Evolutionary conservation across 2,329 filamentous ascomycete species (phyloP).

Genomic region (Talaromyces albobiverticillius): DNA sequence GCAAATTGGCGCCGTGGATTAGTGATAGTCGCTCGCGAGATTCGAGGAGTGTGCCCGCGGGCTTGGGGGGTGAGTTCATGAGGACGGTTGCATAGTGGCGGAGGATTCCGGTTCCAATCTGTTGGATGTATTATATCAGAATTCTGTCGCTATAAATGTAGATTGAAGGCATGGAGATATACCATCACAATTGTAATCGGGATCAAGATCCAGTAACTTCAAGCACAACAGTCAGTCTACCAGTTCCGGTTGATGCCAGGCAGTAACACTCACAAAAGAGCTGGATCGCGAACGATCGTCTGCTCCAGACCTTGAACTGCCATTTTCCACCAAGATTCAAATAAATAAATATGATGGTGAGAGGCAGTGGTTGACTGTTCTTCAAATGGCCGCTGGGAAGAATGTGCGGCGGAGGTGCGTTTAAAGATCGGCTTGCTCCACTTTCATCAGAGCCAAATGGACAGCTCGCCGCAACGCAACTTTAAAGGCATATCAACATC

Average conservation of each 20-base stretch:
- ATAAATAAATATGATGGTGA: slow-evolving; percentile 3
- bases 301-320: slow-evolving; percentile 75
- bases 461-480: slow-evolving; percentile 34
- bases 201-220: slow-evolving; percentile 96
- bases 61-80: slow-evolving; percentile 79
- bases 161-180: slow-evolving; percentile 21
- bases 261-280: slow-evolving; percentile 82
- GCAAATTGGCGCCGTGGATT: slow-evolving; percentile 78
- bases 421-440: not conserved
- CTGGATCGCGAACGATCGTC: slow-evolving; percentile 97
- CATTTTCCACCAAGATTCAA: slow-evolving; percentile 53
- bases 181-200: slow-evolving; percentile 98
- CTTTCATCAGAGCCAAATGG: slow-evolving; percentile 28
- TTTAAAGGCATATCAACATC: not conserved
- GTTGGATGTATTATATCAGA: slow-evolving; percentile 6
- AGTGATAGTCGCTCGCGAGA: slow-evolving; percentile 80
- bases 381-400: not conserved
- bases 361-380: slow-evolving; percentile 15
- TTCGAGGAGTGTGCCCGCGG: slow-evolving; percentile 59
- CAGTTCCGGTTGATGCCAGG: too few relatives aligned
- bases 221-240: slow-evolving; percentile 15
- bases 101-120: slow-evolving; percentile 90
- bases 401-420: not conserved
- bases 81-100: slow-evolving; percentile 96
- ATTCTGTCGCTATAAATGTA: slow-evolving; percentile 4